phyloP scores from a whole-genome alignment of 2,329 filamentous ascomycete species.

The Thielaviopsis ethacetica region DNA sequence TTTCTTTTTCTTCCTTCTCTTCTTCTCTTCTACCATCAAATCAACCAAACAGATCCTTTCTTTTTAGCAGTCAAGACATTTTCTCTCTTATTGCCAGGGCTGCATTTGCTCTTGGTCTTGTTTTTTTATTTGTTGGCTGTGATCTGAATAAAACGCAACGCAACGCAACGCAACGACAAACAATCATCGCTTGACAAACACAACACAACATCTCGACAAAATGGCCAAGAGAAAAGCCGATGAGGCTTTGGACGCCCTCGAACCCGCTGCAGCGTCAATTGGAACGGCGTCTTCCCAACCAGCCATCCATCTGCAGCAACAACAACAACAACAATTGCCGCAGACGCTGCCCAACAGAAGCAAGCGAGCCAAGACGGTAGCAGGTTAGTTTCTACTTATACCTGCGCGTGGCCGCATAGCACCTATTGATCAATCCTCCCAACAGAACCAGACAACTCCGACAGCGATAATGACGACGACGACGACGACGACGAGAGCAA shows the following conservation, averaged over 20 bases:
- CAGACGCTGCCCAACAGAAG: neutral
- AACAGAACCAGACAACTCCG: neutral
- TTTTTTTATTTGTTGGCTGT: neutral
- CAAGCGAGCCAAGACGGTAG: neutral
- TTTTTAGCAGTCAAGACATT: neutral
- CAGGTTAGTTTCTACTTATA: neutral
- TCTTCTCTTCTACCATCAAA: neutral
- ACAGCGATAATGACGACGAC: neutral
- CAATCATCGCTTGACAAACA: no score
- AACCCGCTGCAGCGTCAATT: neutral
- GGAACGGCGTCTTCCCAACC: neutral
- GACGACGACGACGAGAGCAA: constrained; percentile 4
- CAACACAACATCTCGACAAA: neutral
- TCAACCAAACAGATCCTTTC: neutral
- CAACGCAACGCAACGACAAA: no score
- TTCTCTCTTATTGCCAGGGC: neutral
- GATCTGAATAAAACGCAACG: neutral
- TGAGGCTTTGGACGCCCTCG: neutral
- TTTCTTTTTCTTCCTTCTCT: neutral
- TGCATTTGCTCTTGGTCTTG: neutral
- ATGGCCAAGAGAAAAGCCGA: neutral
- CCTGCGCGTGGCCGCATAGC: no score
- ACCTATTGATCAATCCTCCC: no score
- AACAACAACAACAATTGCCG: neutral
- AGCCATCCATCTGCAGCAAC: neutral